Base-by-base conservation (phyloP, 176 grass and related monocot genomes). In the Thinopyrum elongatum region DNA sequence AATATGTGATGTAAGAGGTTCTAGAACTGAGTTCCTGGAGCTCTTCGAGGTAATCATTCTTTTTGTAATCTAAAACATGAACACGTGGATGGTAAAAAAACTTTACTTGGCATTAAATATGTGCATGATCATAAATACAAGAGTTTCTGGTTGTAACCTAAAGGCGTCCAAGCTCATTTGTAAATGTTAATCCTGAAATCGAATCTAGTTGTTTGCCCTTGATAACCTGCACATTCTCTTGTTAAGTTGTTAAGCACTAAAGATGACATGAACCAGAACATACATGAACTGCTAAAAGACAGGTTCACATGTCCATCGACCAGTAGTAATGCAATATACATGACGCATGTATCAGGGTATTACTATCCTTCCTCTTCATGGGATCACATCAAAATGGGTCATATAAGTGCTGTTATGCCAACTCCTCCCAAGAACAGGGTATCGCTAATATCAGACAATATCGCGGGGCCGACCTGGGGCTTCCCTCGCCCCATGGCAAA, bases 41-140 rank as follows among this genome's bases (percentile, higher is more conserved):
- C 84, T 98, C 94, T 91, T 98, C 97, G 19, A 98, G 91, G 80
- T 98, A 92, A 76, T 86, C 93, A 38, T 98, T 98, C 78, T 92
- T 98, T 91, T 33, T 33, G 95, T 95, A 88, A 98, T 90, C 92
- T 98, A 90, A 38, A 74, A 82, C 61, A 80, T 79, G 12, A 81
- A 60, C 14, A 69, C 42, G 7, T 67, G 80, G 65, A 70, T 55
- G 46, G 49, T 70, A 76, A 57, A 29, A 90, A 85, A 33, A 57
- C 22, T 46, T 30, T 51, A 60, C 10, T 44, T 31, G 10, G 29
- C 19, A 64, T 81, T 66, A 77, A 74, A 79, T 42, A 30, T 78
- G 35, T 19, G 71, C 72, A 62, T 0, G 4, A 6, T 49, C 1
- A 84, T 61, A 67, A 53, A 25, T 17, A 64, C 16, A 68, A 47